Conservation (phyloP, 2,329 filamentous ascomycete species). For the Clonostachys byssicola region DNA sequence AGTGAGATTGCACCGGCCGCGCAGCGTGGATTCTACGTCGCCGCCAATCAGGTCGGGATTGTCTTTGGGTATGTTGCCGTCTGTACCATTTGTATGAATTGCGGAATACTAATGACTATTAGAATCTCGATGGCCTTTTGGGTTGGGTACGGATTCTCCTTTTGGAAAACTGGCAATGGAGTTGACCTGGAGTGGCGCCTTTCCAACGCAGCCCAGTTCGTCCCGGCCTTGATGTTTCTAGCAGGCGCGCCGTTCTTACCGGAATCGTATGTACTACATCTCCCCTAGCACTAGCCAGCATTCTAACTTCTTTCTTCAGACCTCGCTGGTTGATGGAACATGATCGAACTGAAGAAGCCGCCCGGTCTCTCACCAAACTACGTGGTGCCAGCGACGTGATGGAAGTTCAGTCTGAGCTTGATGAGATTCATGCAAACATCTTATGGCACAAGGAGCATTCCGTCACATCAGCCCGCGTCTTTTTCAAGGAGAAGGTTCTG, state of each 20-base stretch:
- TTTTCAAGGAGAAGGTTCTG: conserved; percentile 21
- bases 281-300: background rate
- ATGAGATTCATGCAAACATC: conserved; percentile 17
- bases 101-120: background rate
- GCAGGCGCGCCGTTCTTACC: conserved; percentile 21
- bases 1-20: conserved; percentile 8
- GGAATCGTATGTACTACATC: conserved; percentile 17
- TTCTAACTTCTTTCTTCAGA: conserved; percentile 4
- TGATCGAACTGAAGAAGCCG: conserved; percentile 17
- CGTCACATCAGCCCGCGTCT: conserved; percentile 13
- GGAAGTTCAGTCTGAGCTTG: conserved; percentile 17
- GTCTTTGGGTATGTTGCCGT: conserved; percentile 5
- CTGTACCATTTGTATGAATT: background rate
- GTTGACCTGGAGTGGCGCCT: conserved; percentile 23
- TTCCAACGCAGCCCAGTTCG: conserved; percentile 22
- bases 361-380: conserved; percentile 16
- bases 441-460: conserved; percentile 17
- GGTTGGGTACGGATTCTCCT: conserved; percentile 24
- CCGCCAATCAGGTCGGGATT: conserved; percentile 11
- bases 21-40: conserved; percentile 9
- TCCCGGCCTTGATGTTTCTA: conserved; percentile 22
- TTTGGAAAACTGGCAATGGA: conserved; percentile 22
- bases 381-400: conserved; percentile 12
- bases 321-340: conserved; percentile 27
- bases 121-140: conserved; percentile 14